Base-by-base conservation (phyloP, 306 rosid genomes). In the Rosa multiflora region DNA sequence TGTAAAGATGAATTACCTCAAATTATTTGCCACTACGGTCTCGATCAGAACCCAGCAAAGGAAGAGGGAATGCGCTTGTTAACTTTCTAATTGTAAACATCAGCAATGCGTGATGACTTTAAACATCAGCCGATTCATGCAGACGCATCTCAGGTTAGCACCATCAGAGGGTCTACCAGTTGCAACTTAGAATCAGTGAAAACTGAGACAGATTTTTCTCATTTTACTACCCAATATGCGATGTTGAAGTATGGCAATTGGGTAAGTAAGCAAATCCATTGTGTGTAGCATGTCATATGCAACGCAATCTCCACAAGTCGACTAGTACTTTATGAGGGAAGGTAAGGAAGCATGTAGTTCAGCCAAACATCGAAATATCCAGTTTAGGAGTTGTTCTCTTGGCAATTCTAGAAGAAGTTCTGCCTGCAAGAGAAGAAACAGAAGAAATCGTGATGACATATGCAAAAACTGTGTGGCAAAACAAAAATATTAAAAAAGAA, bases 391-490 rank as follows among this genome's bases (percentile, higher is more conserved):
- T 81, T 95, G 99, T 72, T 91, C 99, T 79, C 87, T 95, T 6
- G 98, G 99, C 58, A 95, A 88, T 92, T 95, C 99, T 58, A 95
- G 83, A 68, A 95, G 97, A 87, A 95, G 98, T 72, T 89, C 95
- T 52, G 93, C 98, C 98, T 94, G 92, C 92, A 83, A 77, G 72
- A 78, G 15, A 74, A 75, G 67, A 43, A 71, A 79, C 9, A 5
- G 12, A 72, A 76, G 48, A 51, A 76, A 49, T 17, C 18, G 4
- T 58, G 71, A 62, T 62, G 79, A 61, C 67, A 10, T 42, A 35
- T 17, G 5, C 42, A 14, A 40, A 42, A 51, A 72, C 62, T 10
- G 13, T 73, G 42, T 73, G 48, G 43, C n/a, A 52, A 35, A 52
- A 53, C 20, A 21, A 5, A 5, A 7, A 18, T 58, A 58, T 62